Base-by-base conservation (phyloP, 208 protist genomes). In the Wallacemonas sp. region DNA sequence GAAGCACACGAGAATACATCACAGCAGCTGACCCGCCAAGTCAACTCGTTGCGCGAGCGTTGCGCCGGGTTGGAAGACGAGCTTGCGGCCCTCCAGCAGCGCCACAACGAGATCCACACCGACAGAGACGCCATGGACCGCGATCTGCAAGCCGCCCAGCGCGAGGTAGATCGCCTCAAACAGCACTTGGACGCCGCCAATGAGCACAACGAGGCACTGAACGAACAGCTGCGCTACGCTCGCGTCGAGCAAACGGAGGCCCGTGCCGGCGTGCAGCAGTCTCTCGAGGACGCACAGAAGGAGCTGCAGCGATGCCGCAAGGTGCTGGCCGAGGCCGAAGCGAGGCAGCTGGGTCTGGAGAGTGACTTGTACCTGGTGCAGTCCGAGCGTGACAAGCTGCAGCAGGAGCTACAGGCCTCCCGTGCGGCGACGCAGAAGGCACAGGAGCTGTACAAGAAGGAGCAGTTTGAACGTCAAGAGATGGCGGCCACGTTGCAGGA, bases 131-230 rank as follows among this genome's bases (percentile, higher is more conserved):
- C 30, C 30, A 45, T 38, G 59, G 72, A 71, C 51, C 70, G 77
- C 17, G 72, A 83, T 2, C n/a, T 6, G 9, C 17, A 56, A 9
- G 62, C 9, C 28, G 36, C 24, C 15, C 46, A 55, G 17, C 42
- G 65, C 22, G 70, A 73, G 55, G 34, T 71, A 15, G 78, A 80
- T 61, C 75, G 77, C 26, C 38, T 84, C 66, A 39, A 71, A 54
- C 62, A 79, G 39, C 54, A 82, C 42, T 72, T 87, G 22, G 58
- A 62, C 12, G 70, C 65, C 26, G 67, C 72, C 19, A 87, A 88
- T 69, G 67, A 38, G 34, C 77, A 86, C 66, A 88, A 85, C 74
- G 79, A 81, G 28, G 47, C 65, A 42, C 71, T 90, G 11, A 72
- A 86, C 62, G 66, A 65, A 47, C 73, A 86, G 66, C 71, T 86